phyloP scores from a whole-genome alignment of 2,329 filamentous ascomycete genomes.

The Hymenoscyphus scutula region DNA sequence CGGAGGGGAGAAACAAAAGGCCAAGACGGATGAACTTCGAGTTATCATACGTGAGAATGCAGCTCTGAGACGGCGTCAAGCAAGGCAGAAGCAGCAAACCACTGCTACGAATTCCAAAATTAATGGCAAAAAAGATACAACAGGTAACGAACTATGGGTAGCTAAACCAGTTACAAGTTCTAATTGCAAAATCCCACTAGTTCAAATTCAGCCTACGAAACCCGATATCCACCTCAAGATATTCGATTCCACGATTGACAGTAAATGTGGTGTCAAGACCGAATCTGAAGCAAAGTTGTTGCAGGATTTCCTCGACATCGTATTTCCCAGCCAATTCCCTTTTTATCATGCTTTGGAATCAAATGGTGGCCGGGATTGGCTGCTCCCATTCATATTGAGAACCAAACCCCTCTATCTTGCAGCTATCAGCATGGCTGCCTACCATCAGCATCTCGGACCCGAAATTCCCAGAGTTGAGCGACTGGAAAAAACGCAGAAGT shows the following conservation, averaged over 20 bases:
- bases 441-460: conserved; percentile 43
- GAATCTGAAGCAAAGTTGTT: conserved; percentile 36
- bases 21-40: not conserved
- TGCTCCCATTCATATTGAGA: conserved; percentile 54
- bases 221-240: too few species aligned
- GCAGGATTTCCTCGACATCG: conserved; percentile 59
- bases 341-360: conserved; percentile 56
- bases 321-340: conserved; percentile 60
- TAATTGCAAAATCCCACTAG: too few species aligned
- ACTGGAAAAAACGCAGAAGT: conserved; percentile 1
- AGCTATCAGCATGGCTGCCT: conserved; percentile 52
- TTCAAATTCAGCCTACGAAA: too few species aligned
- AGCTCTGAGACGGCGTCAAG: not conserved
- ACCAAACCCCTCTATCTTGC: conserved; percentile 57
- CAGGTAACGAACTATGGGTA: too few species aligned
- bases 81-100: not conserved
- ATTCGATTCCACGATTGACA: too few species aligned
- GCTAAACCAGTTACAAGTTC: too few species aligned
- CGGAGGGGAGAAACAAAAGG: conserved; percentile 4
- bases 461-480: conserved; percentile 33
- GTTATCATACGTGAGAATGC: not conserved
- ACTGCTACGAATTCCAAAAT: too few species aligned
- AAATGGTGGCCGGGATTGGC: conserved; percentile 57
- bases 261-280: too few species aligned
- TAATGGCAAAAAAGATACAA: too few species aligned